These are phyloP conservation scores for Syncephalastrum monosporum DNA, from an alignment of 371 early-diverging fungal genomes.

Conservation along the genomic window DNA sequence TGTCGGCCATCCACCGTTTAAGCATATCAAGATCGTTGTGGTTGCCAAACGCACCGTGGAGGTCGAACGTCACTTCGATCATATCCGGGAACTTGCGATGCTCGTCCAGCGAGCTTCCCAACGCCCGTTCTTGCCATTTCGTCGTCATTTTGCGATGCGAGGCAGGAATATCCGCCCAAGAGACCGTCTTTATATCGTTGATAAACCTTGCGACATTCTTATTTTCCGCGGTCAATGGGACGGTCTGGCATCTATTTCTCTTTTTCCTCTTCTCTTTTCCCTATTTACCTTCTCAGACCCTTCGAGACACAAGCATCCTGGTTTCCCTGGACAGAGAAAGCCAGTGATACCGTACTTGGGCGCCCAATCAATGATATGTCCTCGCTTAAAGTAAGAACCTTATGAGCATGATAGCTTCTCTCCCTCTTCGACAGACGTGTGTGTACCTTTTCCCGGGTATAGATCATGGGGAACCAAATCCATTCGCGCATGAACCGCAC, in stretches of 20 bases:
- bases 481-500: constrained; percentile 34
- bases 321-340: constrained; percentile 43
- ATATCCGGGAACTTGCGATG: constrained; percentile 30
- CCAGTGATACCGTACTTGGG: constrained; percentile 41
- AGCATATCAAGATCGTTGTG: constrained; percentile 34
- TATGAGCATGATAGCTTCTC: background rate
- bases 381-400: constrained; percentile 20
- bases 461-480: constrained; percentile 53
- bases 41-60: constrained; percentile 37
- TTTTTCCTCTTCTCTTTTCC: background rate
- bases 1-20: constrained; percentile 36
- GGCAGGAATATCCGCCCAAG: constrained; percentile 42
- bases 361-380: constrained; percentile 45
- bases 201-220: constrained; percentile 32
- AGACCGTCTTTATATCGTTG: constrained; percentile 44
- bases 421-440: background rate
- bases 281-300: constrained; percentile 29
- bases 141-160: constrained; percentile 41
- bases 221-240: background rate
- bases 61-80: constrained; percentile 40
- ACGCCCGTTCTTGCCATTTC: constrained; percentile 29
- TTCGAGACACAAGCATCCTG: constrained; percentile 40
- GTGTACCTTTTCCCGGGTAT: constrained; percentile 41
- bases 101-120: constrained; percentile 15
- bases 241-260: background rate